A percentile compares a stretch with the other conserved stretches of the same genome.
Conservation (phyloP, 345 rosid species). For the Eucalyptus urophylla region DNA sequence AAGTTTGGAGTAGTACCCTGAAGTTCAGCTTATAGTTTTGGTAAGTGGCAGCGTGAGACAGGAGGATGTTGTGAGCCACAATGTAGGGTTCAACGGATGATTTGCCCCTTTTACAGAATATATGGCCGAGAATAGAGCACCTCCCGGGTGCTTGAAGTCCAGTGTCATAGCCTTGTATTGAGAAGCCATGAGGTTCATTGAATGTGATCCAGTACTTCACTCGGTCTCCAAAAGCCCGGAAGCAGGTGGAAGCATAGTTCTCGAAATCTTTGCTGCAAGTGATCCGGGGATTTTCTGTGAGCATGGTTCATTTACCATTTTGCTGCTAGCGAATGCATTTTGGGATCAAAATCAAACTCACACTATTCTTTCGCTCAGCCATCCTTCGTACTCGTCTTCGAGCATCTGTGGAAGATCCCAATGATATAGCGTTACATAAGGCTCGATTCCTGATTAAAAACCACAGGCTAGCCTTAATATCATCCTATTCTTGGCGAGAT, state of each 20-base stretch:
- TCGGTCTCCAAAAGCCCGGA: conserved; percentile 74
- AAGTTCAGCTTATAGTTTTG: conserved; percentile 44
- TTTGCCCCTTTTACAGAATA: conserved; percentile 65
- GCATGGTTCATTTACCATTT: background rate
- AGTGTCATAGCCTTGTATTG: conserved; percentile 82
- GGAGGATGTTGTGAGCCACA: conserved; percentile 77
- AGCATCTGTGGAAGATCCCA: conserved; percentile 97
- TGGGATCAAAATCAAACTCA: conserved; percentile 11
- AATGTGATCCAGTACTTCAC: conserved; percentile 90
- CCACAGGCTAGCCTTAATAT: background rate
- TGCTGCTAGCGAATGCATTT: background rate
- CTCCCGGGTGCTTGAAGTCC: conserved; percentile 97
- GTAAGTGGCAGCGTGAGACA: conserved; percentile 80
- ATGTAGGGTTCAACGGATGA: conserved; percentile 70
- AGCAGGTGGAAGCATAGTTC: conserved; percentile 69
- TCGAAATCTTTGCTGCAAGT: conserved; percentile 59
- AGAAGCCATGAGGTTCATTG: conserved; percentile 80
- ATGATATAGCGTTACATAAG: conserved; percentile 87
- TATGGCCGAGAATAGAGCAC: conserved; percentile 68
- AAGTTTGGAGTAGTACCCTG: conserved; percentile 28
- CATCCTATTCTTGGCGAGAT: background rate
- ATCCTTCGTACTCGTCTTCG: conserved; percentile 80
- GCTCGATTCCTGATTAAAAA: conserved; percentile 61
- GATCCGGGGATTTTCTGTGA: background rate
- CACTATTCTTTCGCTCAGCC: conserved; percentile 61